Evolutionary conservation across 139 green algal species (phyloP).

Genomic region (Cymbomonas tetramitiformis): DNA sequence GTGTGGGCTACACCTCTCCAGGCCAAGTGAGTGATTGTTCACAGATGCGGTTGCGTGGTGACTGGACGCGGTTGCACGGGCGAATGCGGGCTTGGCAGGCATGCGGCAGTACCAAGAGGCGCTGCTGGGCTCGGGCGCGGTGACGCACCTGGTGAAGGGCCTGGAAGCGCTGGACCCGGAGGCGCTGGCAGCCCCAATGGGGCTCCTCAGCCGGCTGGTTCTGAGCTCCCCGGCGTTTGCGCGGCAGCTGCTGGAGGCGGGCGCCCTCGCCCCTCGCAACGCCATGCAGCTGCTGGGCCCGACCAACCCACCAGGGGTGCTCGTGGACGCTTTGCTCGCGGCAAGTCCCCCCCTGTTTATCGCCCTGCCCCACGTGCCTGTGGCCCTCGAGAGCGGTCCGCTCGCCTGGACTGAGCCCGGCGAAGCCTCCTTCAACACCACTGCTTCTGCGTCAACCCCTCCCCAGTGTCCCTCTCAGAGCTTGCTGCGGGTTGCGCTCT

Average conservation of each 20-base stretch:
- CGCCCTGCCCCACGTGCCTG: too few relatives aligned
- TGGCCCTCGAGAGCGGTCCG: too few relatives aligned
- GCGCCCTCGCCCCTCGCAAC: neutral
- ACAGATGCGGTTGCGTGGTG: too few relatives aligned
- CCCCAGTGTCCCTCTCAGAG: too few relatives aligned
- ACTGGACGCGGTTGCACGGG: too few relatives aligned
- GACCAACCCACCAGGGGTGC: conserved; percentile 27
- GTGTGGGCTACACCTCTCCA: too few relatives aligned
- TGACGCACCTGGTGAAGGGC: neutral
- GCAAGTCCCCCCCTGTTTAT: too few relatives aligned
- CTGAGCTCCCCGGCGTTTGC: conserved; percentile 21
- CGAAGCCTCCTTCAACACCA: too few relatives aligned
- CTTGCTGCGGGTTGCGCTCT: too few relatives aligned
- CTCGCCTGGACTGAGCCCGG: too few relatives aligned
- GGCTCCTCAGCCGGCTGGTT: conserved; percentile 26
- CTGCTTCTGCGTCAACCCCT: too few relatives aligned
- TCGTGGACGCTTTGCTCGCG: conserved; percentile 11
- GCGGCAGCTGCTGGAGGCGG: conserved; percentile 6
- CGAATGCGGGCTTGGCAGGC: neutral
- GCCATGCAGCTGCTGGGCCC: neutral
- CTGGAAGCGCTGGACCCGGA: conserved; percentile 16
- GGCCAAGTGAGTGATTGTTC: too few relatives aligned
- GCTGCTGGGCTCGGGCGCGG: neutral
- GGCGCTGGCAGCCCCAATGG: conserved; percentile 19
- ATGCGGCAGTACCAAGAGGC: neutral